Evolutionary conservation across 257 asterid genomes (phyloP).

Genomic region (Paulownia fortunei): DNA sequence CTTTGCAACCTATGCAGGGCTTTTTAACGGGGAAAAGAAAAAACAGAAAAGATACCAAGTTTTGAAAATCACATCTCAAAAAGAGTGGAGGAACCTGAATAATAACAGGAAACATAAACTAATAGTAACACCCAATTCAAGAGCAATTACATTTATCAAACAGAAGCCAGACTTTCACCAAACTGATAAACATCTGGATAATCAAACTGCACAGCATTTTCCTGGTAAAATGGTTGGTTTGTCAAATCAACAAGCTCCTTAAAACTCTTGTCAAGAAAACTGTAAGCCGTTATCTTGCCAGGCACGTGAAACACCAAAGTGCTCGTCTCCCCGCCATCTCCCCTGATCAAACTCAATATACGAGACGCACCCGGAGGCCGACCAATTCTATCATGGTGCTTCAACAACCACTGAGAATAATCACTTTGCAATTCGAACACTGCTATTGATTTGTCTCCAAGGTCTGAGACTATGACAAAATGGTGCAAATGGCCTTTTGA

Average conservation of each 20-base stretch:
- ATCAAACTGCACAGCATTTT: constrained; percentile 21
- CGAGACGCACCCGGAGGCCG: background rate
- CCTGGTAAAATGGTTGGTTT: constrained; percentile 21
- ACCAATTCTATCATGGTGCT: constrained; percentile 9
- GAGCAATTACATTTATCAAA: constrained; percentile 7
- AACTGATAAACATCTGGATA: constrained; percentile 23
- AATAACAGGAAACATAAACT: too few species aligned
- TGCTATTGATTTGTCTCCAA: constrained; percentile 21
- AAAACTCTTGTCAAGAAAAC: constrained; percentile 29
- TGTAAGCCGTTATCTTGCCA: constrained; percentile 27
- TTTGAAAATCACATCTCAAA: too few species aligned
- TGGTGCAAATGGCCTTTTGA: constrained; percentile 20
- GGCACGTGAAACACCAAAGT: constrained; percentile 21
- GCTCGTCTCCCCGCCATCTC: constrained; percentile 22
- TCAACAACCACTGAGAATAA: constrained; percentile 27
- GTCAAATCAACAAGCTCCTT: constrained; percentile 32
- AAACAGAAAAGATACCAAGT: too few species aligned
- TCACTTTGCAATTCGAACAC: constrained; percentile 30
- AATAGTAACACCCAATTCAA: background rate
- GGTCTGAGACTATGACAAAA: constrained; percentile 17
- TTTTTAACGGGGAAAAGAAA: too few species aligned
- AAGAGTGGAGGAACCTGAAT: too few species aligned
- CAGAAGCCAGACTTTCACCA: constrained; percentile 28
- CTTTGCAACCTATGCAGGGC: too few species aligned
- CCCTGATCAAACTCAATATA: constrained; percentile 23